Conservation (phyloP, 306 rosid genomes). For the Ochetophila trinervis region DNA sequence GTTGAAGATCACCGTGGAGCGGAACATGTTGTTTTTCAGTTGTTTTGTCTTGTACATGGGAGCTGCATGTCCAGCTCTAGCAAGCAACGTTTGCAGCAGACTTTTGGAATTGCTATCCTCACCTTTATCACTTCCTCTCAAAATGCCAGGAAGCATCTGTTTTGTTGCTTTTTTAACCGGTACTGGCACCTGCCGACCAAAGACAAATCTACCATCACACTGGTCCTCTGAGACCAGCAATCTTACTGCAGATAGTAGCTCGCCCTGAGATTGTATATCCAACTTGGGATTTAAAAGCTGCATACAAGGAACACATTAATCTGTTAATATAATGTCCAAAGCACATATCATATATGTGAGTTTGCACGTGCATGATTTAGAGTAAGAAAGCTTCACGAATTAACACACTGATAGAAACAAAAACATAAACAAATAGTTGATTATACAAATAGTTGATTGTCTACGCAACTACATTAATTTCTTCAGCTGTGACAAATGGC, state of each 20-base stretch:
- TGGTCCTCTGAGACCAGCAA: slow-evolving; percentile 82
- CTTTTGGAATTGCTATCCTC: slow-evolving; percentile 52
- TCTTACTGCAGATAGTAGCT: slow-evolving; percentile 75
- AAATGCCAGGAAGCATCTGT: slow-evolving; percentile 13
- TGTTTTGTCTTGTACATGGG: slow-evolving; percentile 80
- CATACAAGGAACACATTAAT: slow-evolving; percentile 16
- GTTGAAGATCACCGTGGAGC: slow-evolving; percentile 76
- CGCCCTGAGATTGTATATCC: slow-evolving; percentile 47
- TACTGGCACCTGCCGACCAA: slow-evolving; percentile 46
- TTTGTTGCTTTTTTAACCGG: slow-evolving; percentile 42
- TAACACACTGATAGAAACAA: too few relatives aligned
- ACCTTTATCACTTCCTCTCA: slow-evolving; percentile 25
- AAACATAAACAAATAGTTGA: too few relatives aligned
- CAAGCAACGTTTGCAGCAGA: slow-evolving; percentile 71
- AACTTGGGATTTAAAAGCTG: slow-evolving; percentile 82
- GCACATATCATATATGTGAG: not conserved
- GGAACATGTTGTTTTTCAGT: slow-evolving; percentile 64
- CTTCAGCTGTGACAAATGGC: slow-evolving; percentile 3
- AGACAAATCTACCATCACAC: slow-evolving; percentile 80
- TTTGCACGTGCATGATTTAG: not conserved
- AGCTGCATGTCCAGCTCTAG: slow-evolving; percentile 68
- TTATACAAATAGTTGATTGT: too few relatives aligned
- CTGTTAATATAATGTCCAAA: not conserved
- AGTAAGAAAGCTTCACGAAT: not conserved
- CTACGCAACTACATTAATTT: slow-evolving; percentile 8